Evolutionary conservation across 169 alveolate species (phyloP).

Genomic region (Plasmodium cynomolgi): DNA sequence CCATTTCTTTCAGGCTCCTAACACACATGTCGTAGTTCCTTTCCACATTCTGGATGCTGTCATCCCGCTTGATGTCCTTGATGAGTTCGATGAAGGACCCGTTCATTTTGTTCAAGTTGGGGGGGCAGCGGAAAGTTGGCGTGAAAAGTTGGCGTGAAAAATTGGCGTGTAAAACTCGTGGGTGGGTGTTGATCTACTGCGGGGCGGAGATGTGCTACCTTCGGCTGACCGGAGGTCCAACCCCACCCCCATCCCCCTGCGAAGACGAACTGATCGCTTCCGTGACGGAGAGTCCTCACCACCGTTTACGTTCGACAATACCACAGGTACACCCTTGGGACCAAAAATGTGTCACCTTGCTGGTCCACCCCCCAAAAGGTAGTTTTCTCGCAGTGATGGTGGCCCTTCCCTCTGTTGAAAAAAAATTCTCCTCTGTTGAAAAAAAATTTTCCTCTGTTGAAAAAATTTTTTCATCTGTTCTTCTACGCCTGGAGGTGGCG

Average conservation of each 20-base stretch:
- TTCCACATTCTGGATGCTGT: slow-evolving; percentile 31
- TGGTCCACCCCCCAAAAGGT: neutral
- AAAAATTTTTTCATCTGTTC: neutral
- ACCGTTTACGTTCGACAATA: neutral
- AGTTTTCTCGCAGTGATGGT: neutral
- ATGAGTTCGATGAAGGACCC: slow-evolving; percentile 38
- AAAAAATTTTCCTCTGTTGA: no score
- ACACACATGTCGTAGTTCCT: slow-evolving; percentile 34
- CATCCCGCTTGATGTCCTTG: slow-evolving; percentile 58
- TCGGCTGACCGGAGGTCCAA: no score
- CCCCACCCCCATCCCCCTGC: neutral
- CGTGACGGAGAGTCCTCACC: neutral
- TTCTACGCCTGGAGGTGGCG: neutral
- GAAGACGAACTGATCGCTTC: neutral
- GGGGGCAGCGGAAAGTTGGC: no score
- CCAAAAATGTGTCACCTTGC: neutral
- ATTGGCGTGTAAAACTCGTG: no score
- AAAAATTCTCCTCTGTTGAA: neutral
- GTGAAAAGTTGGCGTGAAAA: no score
- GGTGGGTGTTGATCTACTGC: no score
- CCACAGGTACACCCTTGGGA: neutral
- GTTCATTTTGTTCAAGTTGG: slow-evolving; percentile 13
- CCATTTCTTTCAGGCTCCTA: slow-evolving; percentile 13
- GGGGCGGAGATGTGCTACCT: neutral
- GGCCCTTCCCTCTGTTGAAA: neutral